These are phyloP conservation scores for Neurospora sp. DNA, from an alignment of 495 filamentous ascomycete genomes.

Conservation along the genomic window DNA sequence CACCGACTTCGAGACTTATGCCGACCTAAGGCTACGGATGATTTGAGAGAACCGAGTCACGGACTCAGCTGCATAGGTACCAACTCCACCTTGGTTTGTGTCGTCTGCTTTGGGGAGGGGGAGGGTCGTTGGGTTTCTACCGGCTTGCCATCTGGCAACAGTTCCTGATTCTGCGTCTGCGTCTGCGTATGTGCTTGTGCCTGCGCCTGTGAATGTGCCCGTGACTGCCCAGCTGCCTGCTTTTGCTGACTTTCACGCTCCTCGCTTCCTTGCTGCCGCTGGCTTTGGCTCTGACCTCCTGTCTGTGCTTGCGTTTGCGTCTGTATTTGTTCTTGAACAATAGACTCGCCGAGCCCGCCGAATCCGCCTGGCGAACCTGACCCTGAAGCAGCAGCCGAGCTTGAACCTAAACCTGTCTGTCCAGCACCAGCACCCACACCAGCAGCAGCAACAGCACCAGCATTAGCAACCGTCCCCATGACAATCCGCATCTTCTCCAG, in stretches of 20 bases:
- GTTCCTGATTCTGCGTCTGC: not conserved
- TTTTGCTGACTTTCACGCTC: not conserved
- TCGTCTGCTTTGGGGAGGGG: not conserved
- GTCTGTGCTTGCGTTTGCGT: not conserved
- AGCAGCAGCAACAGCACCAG: not conserved
- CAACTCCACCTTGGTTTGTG: not conserved
- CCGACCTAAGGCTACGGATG: not conserved
- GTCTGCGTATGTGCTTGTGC: not conserved
- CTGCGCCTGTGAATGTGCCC: not conserved
- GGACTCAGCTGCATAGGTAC: not conserved
- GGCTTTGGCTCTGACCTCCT: not conserved
- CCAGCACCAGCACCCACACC: not conserved
- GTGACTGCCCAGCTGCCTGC: not conserved
- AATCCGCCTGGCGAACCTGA: not conserved
- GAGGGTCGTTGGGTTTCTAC: not conserved
- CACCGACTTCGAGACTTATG: not conserved
- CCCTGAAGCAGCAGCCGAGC: not conserved
- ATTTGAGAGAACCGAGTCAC: not conserved
- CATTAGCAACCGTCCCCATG: conserved; percentile 46
- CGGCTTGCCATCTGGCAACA: not conserved
- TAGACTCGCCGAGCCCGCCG: not conserved
- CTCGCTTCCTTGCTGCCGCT: not conserved
- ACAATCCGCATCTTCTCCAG: conserved; percentile 31
- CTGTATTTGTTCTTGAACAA: not conserved
- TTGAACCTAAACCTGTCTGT: not conserved